Conservation (phyloP, 106 monocot species). For the Cymbidium sinense region DNA sequence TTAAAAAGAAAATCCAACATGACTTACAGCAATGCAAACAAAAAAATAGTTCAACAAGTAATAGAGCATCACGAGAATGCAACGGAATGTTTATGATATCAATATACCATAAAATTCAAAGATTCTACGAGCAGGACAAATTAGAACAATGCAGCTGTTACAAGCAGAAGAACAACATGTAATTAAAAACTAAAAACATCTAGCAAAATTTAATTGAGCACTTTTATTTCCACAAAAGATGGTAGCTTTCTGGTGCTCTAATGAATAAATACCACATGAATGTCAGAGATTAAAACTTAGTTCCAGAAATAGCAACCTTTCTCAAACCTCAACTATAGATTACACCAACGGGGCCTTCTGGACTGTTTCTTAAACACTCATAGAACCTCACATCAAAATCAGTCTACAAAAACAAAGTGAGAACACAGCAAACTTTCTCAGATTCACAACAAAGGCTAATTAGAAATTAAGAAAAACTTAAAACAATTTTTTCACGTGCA, state of each 20-base stretch:
- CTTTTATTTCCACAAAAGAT: neutral
- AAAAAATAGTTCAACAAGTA: too few species aligned
- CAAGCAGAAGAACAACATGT: neutral
- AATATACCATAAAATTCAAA: too few species aligned
- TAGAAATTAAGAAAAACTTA: neutral
- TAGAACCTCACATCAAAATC: neutral
- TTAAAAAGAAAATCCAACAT: too few species aligned
- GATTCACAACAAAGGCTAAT: neutral
- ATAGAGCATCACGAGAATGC: too few species aligned
- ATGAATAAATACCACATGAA: conserved; percentile 2
- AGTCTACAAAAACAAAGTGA: neutral
- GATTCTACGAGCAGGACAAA: neutral
- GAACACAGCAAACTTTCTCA: neutral
- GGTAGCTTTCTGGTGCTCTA: neutral
- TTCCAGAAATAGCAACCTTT: neutral
- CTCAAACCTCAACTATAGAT: neutral
- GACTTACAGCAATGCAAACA: too few species aligned
- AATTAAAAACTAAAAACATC: neutral
- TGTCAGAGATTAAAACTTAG: neutral
- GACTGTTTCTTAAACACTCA: neutral
- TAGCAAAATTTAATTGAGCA: neutral
- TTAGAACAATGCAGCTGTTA: neutral
- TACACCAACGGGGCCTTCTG: neutral
- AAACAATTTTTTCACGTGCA: neutral
- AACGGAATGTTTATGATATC: too few species aligned